phyloP scores from a whole-genome alignment of 768 basidiomycete genomes.

The Auriculariales sp. region DNA sequence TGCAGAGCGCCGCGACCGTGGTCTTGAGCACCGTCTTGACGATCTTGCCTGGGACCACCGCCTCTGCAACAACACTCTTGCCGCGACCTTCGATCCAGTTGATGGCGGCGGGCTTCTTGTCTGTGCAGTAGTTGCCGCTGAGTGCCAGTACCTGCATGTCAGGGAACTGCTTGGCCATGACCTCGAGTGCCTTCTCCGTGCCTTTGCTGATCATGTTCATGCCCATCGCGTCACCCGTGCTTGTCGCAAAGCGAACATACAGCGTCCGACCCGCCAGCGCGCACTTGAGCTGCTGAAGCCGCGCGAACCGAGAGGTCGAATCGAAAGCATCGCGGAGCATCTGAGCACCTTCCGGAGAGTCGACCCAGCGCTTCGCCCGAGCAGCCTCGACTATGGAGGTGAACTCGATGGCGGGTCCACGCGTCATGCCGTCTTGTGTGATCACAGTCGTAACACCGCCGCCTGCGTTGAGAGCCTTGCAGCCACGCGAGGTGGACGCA shows the following conservation, averaged over 20 bases:
- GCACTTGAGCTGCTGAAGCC: slow-evolving; percentile 71
- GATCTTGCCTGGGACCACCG: slow-evolving; percentile 75
- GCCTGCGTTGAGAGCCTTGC: slow-evolving; percentile 92
- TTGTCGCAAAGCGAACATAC: slow-evolving; percentile 85
- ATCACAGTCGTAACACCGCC: slow-evolving; percentile 93
- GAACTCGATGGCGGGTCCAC: slow-evolving; percentile 97
- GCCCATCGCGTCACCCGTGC: slow-evolving; percentile 97
- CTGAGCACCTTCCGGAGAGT: slow-evolving; percentile 59
- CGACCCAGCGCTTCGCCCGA: slow-evolving; percentile 77
- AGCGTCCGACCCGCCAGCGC: slow-evolving; percentile 87
- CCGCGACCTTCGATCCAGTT: slow-evolving; percentile 99
- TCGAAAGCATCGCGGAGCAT: slow-evolving; percentile 80
- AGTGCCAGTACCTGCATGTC: slow-evolving; percentile 84
- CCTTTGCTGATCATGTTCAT: slow-evolving; percentile 99
- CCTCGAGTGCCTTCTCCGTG: slow-evolving; percentile 85
- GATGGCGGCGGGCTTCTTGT: slow-evolving; percentile 99
- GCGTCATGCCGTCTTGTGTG: slow-evolving; percentile 90
- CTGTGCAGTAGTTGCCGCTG: slow-evolving; percentile 97
- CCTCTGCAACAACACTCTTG: slow-evolving; percentile 95
- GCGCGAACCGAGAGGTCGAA: slow-evolving; percentile 85
- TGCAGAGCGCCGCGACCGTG: slow-evolving; percentile 76
- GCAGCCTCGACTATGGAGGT: slow-evolving; percentile 68
- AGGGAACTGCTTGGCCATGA: slow-evolving; percentile 65
- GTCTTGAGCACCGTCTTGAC: slow-evolving; percentile 92
- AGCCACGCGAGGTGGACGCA: slow-evolving; percentile 92